Conservation (phyloP, 2,329 filamentous ascomycete genomes). For the Coleophoma cylindrospora region DNA sequence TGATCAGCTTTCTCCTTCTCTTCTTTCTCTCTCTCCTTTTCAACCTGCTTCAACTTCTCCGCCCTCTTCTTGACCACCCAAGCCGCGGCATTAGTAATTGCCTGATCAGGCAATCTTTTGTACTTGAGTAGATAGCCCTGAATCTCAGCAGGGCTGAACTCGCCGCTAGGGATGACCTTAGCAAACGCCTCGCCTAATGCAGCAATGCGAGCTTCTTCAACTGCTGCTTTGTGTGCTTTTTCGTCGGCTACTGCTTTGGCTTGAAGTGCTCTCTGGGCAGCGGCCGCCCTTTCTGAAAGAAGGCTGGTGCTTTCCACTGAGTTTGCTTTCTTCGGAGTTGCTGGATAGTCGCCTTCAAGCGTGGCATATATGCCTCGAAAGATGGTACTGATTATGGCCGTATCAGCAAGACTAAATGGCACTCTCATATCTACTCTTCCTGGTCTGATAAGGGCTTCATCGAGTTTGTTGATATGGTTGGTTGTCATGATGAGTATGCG, state of each 20-base stretch:
- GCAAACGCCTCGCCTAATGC: constrained; percentile 48
- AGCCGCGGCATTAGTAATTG: constrained; percentile 44
- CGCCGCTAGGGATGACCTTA: constrained; percentile 40
- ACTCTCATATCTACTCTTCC: constrained; percentile 58
- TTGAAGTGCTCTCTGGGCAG: constrained; percentile 2
- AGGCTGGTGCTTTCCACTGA: not conserved
- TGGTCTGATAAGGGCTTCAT: constrained; percentile 55
- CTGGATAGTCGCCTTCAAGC: constrained; percentile 23
- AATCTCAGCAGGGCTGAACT: constrained; percentile 58
- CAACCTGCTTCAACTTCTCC: constrained; percentile 36
- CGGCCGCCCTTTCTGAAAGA: not conserved
- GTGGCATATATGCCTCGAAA: constrained; percentile 31
- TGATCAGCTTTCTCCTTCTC: too few species aligned
- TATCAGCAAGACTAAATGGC: constrained; percentile 37
- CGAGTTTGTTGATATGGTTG: constrained; percentile 57
- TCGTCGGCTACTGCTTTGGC: constrained; percentile 8
- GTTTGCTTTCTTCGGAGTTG: constrained; percentile 1
- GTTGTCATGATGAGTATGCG: constrained; percentile 68
- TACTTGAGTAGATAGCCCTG: constrained; percentile 61
- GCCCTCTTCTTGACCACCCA: constrained; percentile 48
- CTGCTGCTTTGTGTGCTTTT: constrained; percentile 17
- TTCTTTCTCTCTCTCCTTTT: constrained; percentile 19
- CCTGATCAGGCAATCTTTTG: constrained; percentile 51
- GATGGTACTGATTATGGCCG: constrained; percentile 21
- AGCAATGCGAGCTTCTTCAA: constrained; percentile 12